phyloP scores from a whole-genome alignment of 208 protist genomes.

The Angomonas desouzai region DNA sequence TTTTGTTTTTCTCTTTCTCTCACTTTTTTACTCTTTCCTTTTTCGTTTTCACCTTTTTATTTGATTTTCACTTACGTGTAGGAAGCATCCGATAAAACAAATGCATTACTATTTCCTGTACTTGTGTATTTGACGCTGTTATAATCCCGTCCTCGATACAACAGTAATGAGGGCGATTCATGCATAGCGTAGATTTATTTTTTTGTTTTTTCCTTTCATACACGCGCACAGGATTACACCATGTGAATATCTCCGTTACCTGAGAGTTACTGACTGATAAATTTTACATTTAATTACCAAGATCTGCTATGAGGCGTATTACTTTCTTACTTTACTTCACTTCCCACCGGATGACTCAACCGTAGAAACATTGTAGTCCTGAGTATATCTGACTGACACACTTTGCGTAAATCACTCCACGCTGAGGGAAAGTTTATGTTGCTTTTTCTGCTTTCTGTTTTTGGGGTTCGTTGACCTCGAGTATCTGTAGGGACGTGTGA shows the following conservation, averaged over 20 bases:
- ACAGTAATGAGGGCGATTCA: conserved; percentile 38
- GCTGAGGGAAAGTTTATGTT: conserved; percentile 22
- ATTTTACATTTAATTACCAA: conserved; percentile 63
- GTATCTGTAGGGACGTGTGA: too few species aligned
- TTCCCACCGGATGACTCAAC: background rate
- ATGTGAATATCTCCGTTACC: conserved; percentile 43
- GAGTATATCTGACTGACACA: conserved; percentile 9
- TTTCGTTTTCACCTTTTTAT: background rate
- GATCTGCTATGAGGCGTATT: conserved; percentile 69
- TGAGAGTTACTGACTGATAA: conserved; percentile 56
- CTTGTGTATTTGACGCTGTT: conserved; percentile 8
- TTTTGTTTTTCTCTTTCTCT: too few species aligned
- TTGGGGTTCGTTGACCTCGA: conserved; percentile 7
- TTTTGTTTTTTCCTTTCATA: conserved; percentile 5
- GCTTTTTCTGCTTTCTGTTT: background rate
- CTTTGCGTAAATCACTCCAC: conserved; percentile 39
- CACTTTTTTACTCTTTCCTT: conserved; percentile 14
- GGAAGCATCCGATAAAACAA: conserved; percentile 11
- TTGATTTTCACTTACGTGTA: background rate
- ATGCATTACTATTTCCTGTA: background rate
- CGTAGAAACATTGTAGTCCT: conserved; percentile 23
- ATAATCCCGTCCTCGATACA: background rate
- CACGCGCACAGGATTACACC: conserved; percentile 1
- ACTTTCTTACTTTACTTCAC: conserved; percentile 8
- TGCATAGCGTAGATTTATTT: conserved; percentile 39